These are phyloP conservation scores for Plasmodium fragile DNA, from an alignment of 169 alveolate genomes.

Conservation along the genomic window DNA sequence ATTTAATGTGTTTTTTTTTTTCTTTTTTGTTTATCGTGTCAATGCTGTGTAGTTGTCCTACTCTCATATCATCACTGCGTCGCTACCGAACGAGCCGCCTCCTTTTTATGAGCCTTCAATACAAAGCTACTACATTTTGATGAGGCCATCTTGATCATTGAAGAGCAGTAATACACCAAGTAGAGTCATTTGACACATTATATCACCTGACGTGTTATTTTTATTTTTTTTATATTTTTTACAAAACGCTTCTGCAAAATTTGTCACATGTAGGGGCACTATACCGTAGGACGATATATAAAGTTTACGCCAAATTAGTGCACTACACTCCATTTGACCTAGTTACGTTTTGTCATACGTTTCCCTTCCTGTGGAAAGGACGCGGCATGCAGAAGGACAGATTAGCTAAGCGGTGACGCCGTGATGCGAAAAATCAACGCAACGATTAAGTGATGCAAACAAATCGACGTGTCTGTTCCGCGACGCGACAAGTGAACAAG, in stretches of 20 bases:
- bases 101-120: background rate
- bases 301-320: background rate
- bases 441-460: background rate
- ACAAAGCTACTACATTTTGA: background rate
- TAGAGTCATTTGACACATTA: background rate
- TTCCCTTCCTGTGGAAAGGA: background rate
- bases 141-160: background rate
- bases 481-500: too few relatives aligned
- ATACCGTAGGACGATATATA: background rate
- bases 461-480: background rate
- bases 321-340: background rate
- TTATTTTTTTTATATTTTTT: too few relatives aligned
- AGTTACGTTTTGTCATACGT: background rate
- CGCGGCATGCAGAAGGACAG: background rate
- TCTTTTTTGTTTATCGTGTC: background rate
- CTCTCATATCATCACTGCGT: background rate
- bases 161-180: background rate
- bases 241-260: background rate
- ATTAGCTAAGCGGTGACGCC: background rate
- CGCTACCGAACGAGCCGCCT: background rate
- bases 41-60: background rate
- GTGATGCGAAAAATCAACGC: background rate
- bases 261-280: background rate
- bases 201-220: background rate
- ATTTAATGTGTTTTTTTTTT: background rate